These are phyloP conservation scores for Neurospora cerealis DNA, from an alignment of 495 filamentous ascomycete genomes.

Conservation along the genomic window DNA sequence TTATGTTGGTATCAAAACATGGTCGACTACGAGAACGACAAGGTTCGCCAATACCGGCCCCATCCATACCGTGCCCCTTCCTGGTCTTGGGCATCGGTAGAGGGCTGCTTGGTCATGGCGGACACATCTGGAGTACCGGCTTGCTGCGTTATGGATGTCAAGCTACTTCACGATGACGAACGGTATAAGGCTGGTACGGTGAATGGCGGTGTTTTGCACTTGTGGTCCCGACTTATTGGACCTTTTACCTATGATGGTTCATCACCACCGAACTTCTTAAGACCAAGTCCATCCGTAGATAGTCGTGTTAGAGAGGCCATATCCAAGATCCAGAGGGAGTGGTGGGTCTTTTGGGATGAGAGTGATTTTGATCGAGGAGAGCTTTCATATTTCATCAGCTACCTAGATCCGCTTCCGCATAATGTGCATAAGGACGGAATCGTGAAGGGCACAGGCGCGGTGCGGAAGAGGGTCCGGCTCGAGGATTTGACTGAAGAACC, in stretches of 20 bases:
- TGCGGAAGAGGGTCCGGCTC: neutral
- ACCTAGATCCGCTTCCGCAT: neutral
- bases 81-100: neutral
- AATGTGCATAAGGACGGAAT: neutral
- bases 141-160: neutral
- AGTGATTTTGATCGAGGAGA: no score
- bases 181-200: neutral
- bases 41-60: neutral
- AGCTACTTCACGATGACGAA: neutral
- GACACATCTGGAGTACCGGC: no score
- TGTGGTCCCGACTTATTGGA: no score
- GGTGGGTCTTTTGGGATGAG: neutral
- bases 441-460: neutral
- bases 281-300: no score
- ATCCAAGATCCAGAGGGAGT: rapidly evolving
- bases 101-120: no score
- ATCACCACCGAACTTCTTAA: no score
- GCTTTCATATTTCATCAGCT: neutral
- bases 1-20: no score
- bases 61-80: neutral
- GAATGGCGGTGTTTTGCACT: no score
- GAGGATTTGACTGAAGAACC: neutral
- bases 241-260: no score
- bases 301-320: neutral
- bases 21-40: no score